These are phyloP conservation scores for Raddia guianensis DNA, from an alignment of 176 grass and related monocot species.

Conservation along the genomic window DNA sequence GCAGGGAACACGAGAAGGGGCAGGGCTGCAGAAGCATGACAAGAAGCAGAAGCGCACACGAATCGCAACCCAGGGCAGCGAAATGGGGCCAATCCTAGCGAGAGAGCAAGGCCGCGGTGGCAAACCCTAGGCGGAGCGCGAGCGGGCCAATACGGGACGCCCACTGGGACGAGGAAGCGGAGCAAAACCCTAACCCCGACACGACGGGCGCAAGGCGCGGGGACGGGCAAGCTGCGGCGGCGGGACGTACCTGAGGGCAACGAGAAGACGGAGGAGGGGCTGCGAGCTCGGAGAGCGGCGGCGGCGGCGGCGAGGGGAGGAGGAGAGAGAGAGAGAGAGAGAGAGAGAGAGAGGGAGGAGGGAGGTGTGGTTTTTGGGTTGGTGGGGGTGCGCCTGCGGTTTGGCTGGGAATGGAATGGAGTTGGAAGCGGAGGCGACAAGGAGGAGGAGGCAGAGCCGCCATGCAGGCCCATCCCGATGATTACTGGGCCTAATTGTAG, in stretches of 20 bases:
- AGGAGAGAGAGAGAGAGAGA: not conserved
- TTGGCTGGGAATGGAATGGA: not conserved
- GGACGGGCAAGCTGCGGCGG: not conserved
- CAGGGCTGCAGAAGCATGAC: not conserved
- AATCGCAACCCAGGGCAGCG: not conserved
- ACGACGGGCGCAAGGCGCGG: not conserved
- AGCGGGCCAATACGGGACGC: not conserved
- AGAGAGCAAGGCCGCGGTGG: not conserved
- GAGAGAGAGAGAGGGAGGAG: not conserved
- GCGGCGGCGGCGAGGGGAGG: not conserved
- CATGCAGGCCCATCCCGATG: not conserved
- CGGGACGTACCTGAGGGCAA: constrained; percentile 30
- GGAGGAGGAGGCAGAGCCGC: too few relatives aligned
- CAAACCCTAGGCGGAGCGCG: not conserved
- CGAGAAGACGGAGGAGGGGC: not conserved
- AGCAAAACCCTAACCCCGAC: constrained; percentile 40
- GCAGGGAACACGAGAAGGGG: not conserved
- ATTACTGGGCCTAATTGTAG: too few relatives aligned
- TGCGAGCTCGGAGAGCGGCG: not conserved
- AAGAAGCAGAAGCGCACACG: not conserved
- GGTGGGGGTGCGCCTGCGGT: constrained; percentile 42
- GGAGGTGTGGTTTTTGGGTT: constrained; percentile 36
- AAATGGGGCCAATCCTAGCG: constrained; percentile 43
- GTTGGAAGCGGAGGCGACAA: not conserved
- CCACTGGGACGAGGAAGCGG: not conserved